These are phyloP conservation scores for Fusarium concolor DNA, from an alignment of 2,329 filamentous ascomycete genomes.

Conservation along the genomic window DNA sequence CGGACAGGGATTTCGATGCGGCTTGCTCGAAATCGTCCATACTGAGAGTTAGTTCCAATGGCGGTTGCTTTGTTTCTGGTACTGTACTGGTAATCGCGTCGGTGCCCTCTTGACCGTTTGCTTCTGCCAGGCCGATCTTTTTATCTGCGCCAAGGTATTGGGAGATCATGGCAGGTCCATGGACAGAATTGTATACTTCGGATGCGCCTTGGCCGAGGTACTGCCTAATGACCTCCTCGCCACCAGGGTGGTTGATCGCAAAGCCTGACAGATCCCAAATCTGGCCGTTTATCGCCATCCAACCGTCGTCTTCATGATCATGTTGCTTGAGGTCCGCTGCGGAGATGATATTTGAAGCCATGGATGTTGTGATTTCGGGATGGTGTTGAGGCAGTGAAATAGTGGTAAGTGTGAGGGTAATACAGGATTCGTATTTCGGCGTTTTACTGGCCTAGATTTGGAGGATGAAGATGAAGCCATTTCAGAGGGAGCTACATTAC, in stretches of 20 bases:
- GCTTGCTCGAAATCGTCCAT: slow-evolving; percentile 44
- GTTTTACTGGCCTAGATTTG: too few relatives aligned
- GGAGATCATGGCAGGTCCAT: background rate
- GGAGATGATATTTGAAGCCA: too few relatives aligned
- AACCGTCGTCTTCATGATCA: too few relatives aligned
- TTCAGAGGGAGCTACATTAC: too few relatives aligned
- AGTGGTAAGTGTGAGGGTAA: too few relatives aligned
- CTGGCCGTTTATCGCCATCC: background rate
- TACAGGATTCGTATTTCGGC: too few relatives aligned
- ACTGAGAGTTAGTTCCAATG: slow-evolving; percentile 40
- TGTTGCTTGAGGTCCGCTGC: too few relatives aligned
- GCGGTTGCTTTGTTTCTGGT: background rate
- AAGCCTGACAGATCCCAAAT: background rate
- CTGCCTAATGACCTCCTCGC: background rate
- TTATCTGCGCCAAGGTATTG: background rate
- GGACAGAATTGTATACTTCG: background rate
- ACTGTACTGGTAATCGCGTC: background rate
- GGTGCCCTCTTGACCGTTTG: too few relatives aligned
- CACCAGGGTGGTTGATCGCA: background rate
- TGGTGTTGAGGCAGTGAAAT: too few relatives aligned
- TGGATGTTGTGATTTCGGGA: too few relatives aligned
- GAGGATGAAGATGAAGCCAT: too few relatives aligned
- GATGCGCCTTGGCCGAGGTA: background rate
- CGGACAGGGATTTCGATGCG: slow-evolving; percentile 22
- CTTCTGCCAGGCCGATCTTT: background rate